Evolutionary conservation across 176 grass and related monocot genomes (phyloP).

Genomic region (Oryza glaberrima): DNA sequence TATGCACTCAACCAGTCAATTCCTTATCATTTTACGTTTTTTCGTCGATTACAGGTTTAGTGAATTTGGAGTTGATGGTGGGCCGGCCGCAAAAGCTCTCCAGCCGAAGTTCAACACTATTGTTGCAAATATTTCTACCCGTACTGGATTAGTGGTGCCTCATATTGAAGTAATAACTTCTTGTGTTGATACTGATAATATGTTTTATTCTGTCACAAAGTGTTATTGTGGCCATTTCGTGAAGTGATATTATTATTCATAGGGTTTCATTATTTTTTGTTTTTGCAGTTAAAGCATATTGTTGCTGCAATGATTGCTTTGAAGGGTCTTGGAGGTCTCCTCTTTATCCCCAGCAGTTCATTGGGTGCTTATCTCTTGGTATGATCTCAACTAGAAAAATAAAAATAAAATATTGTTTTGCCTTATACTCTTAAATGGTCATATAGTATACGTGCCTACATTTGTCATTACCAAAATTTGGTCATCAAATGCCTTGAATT

Average conservation of each 20-base stretch:
- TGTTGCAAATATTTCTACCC: conserved; percentile 51
- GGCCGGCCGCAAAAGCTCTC: conserved; percentile 74
- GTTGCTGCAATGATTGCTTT: conserved; percentile 63
- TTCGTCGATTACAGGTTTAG: background rate
- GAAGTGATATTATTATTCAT: background rate
- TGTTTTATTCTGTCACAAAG: no score
- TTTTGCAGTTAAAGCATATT: conserved; percentile 74
- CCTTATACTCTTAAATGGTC: background rate
- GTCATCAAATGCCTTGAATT: background rate
- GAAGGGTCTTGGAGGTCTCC: conserved; percentile 76
- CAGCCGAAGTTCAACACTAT: conserved; percentile 62
- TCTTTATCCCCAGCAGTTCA: conserved; percentile 78
- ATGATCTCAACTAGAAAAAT: conserved; percentile 8
- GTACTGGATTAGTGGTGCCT: conserved; percentile 58
- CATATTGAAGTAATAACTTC: conserved; percentile 59
- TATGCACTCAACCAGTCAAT: background rate
- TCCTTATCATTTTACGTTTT: background rate
- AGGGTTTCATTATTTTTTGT: background rate
- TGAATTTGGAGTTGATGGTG: conserved; percentile 81
- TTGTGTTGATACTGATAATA: background rate
- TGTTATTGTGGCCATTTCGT: background rate
- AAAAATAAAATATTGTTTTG: background rate
- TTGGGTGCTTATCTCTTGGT: conserved; percentile 76
- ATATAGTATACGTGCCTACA: background rate
- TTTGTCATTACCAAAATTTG: background rate